phyloP scores from a whole-genome alignment of 805 yeast species.

The Candida parachauliodes region DNA sequence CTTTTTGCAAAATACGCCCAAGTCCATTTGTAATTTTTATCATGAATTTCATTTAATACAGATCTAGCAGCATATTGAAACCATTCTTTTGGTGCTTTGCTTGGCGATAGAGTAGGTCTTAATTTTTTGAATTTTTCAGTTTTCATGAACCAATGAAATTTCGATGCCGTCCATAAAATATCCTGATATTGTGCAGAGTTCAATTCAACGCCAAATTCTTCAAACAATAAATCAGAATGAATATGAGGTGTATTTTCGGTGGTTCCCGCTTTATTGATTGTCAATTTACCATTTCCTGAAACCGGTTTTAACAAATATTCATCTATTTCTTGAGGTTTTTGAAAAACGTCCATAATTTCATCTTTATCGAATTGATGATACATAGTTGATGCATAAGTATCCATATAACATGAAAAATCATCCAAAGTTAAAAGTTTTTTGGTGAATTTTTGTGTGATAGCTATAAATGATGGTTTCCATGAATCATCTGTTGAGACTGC shows the following conservation, averaged over 20 bases:
- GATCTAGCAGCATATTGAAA: conserved; percentile 75
- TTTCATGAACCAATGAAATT: conserved; percentile 71
- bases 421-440: conserved; percentile 74
- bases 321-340: conserved; percentile 21
- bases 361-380: conserved; percentile 43
- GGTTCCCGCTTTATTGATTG: conserved; percentile 75
- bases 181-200: conserved; percentile 85
- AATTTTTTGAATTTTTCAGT: conserved; percentile 70
- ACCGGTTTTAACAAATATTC: conserved; percentile 75
- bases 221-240: conserved; percentile 71
- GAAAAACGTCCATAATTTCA: conserved; percentile 46
- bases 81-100: conserved; percentile 77
- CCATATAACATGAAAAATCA: conserved; percentile 78
- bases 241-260: conserved; percentile 67
- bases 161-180: conserved; percentile 74
- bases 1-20: conserved; percentile 79
- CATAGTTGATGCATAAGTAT: conserved; percentile 46
- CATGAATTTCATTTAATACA: conserved; percentile 76
- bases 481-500: conserved; percentile 84
- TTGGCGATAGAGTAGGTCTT: conserved; percentile 55
- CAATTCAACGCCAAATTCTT: conserved; percentile 82
- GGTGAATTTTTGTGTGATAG: conserved; percentile 62
- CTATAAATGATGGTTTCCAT: conserved; percentile 84
- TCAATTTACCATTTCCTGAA: conserved; percentile 78
- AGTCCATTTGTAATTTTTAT: conserved; percentile 74